Evolutionary conservation across 129 eudicot species (phyloP), one percentile per base, ranked within the genome.

Genomic region (Ambrosia trifida): DNA sequence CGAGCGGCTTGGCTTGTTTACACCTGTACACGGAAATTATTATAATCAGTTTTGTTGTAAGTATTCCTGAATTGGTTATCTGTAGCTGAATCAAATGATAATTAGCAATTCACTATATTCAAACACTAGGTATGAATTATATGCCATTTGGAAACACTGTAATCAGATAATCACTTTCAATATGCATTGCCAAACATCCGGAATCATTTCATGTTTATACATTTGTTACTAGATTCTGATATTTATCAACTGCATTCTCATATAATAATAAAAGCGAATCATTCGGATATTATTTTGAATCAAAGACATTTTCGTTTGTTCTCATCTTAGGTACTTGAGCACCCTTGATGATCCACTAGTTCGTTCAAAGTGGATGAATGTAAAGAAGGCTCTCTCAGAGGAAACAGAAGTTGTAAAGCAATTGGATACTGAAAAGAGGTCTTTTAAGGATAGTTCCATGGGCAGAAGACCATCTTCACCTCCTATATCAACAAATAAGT

Each of bases 361-460:
- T 18, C 96, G 96, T 32, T 43, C 97, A 43, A 94, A 94, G 70
- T 94, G 99, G 99, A 86, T 82, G 86, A 94, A 90, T 33, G 91
- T 90, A 4, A 94, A 94, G 82, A 94, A 94, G 78, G 88, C 87
- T 30, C 72, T 94, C 10, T 64, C 82, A 11, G 99, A 94, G 71
- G 99, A 94, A 78, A 77, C 91, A 17, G 99, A 94, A 74, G 91
- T 94, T 35, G 99, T 94, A 59, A 94, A 94, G 62, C 99, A 94
- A 68, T 81, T 94, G 78, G 99, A 94, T 83, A 80, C 93, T 0
- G 96, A 90, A 72, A 90, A 88, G 77, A 84, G 86, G 82, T 82
- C 99, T 56, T 90, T 90, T 43, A 94, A 90, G 84, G 97, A 94
- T 24, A 78, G 85, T 74, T 84, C 83, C 8, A 65, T 70, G 31